phyloP scores from a whole-genome alignment of 148 eudicot species.

The Rhododendron kiyosumense region DNA sequence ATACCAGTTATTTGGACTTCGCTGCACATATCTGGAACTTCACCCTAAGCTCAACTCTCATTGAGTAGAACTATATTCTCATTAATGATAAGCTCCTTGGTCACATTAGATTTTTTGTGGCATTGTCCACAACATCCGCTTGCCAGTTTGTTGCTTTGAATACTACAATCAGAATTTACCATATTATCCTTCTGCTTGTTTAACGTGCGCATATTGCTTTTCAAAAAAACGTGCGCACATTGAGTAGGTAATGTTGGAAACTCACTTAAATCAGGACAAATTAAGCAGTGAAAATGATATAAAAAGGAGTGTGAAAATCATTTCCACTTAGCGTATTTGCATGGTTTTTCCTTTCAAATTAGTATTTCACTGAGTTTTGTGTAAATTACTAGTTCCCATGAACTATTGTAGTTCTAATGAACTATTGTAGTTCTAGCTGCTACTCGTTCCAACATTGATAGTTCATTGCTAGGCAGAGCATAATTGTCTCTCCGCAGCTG shows the following conservation, averaged over 20 bases:
- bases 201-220: too few relatives aligned
- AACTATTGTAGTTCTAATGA: background rate
- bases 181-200: too few relatives aligned
- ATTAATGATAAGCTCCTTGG: background rate
- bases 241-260: too few relatives aligned
- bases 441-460: background rate
- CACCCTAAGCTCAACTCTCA: background rate
- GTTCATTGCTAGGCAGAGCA: background rate
- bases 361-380: background rate
- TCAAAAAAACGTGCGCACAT: too few relatives aligned
- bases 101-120: background rate
- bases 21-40: background rate
- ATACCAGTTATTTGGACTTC: background rate
- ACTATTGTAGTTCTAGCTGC: background rate
- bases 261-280: background rate
- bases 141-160: background rate
- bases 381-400: background rate
- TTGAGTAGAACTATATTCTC: background rate
- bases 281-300: background rate
- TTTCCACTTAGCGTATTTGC: background rate
- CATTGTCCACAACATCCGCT: background rate
- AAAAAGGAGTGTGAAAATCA: background rate
- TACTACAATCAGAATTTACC: background rate
- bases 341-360: background rate
- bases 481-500: background rate